Conservation (phyloP, 768 basidiomycete genomes). For the Polyporus arcularius region DNA sequence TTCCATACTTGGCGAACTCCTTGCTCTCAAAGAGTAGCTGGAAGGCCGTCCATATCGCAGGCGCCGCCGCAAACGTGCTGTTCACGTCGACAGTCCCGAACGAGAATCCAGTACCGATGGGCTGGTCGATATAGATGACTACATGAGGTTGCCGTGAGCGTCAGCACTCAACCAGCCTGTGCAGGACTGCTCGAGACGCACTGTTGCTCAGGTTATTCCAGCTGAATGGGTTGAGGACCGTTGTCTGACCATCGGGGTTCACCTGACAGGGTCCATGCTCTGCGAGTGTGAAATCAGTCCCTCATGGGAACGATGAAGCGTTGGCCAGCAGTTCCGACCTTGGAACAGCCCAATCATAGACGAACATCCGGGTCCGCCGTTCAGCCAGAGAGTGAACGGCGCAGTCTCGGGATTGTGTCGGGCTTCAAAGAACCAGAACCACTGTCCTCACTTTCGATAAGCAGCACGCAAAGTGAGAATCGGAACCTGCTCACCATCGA, state of each 20-base stretch:
- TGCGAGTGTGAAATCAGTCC: slow-evolving; percentile 16
- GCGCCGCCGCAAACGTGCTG: slow-evolving; percentile 56
- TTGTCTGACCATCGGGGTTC: slow-evolving; percentile 52
- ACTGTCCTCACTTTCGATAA: slow-evolving; percentile 36
- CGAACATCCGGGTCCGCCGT: slow-evolving; percentile 41
- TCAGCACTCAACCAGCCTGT: too few relatives aligned
- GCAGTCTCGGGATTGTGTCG: slow-evolving; percentile 59
- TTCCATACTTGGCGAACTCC: slow-evolving; percentile 51
- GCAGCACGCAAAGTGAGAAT: too few relatives aligned
- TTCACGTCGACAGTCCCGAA: slow-evolving; percentile 59
- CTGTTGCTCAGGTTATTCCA: slow-evolving; percentile 74
- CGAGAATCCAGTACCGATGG: slow-evolving; percentile 67
- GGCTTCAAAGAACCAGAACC: slow-evolving; percentile 78
- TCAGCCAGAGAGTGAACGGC: slow-evolving; percentile 62
- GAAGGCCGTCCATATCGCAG: slow-evolving; percentile 61
- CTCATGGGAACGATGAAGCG: too few relatives aligned
- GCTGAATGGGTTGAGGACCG: slow-evolving; percentile 61
- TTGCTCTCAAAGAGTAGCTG: slow-evolving; percentile 62
- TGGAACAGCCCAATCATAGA: slow-evolving; percentile 63
- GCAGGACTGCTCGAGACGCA: slow-evolving; percentile 31
- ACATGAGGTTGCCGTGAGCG: neutral
- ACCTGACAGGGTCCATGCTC: slow-evolving; percentile 69
- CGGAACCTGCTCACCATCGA: slow-evolving; percentile 46
- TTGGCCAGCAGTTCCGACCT: slow-evolving; percentile 34
- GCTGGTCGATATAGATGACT: slow-evolving; percentile 76